Base-by-base conservation (phyloP, 352 stramenopile species). In the Globisporangium spinosum region DNA sequence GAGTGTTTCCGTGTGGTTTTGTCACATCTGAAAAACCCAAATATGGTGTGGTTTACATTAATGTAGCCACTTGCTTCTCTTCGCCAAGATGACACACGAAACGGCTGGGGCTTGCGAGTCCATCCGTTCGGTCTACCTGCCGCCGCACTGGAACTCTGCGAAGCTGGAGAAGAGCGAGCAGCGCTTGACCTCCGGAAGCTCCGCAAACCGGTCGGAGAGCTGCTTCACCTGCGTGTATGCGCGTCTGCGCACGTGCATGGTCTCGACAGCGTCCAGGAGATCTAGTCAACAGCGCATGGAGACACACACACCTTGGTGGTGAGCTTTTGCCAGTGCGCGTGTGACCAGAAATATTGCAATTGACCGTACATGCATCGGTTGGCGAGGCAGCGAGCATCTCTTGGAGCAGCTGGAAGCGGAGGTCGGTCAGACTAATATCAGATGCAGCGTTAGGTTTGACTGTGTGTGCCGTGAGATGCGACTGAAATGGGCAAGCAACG, bases 261-360 rank as follows among this genome's bases (percentile, higher is more conserved):
- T 77, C 51, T 74, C 75, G 34, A 86, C 70, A 7, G 78, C 75
- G 58, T 86, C 74, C 12, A 83, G 70, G 15, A 86, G 65, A 63
- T 81, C 78, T 85, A 25, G 27, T 61, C 32, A 8, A 29, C 32
- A 27, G 56, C 53, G 6, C 3, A 25, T 10, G 17, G 2, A 20
- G 2, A 20, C 27, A 25, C 25, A 59, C 54, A 70, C 2, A 17
- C 40, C 58, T 27, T 17, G 43, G 29, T 27, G 20, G 23, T 13
- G 47, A 55, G 47, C 20, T 15, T 12, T 27, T 55, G 8, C 20
- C 47, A 29, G 40, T 25, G 5, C 3, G 47, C 15, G 8, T 27
- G 7, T 27, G 1, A 27, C 8, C 25, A 7, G 32, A 0, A 12
- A 10, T 5, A 34, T 7, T 25, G n/a, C 3, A 32, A 3, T 5